Base-by-base conservation (phyloP, 768 basidiomycete species). In the Kwoniella shandongensis region DNA sequence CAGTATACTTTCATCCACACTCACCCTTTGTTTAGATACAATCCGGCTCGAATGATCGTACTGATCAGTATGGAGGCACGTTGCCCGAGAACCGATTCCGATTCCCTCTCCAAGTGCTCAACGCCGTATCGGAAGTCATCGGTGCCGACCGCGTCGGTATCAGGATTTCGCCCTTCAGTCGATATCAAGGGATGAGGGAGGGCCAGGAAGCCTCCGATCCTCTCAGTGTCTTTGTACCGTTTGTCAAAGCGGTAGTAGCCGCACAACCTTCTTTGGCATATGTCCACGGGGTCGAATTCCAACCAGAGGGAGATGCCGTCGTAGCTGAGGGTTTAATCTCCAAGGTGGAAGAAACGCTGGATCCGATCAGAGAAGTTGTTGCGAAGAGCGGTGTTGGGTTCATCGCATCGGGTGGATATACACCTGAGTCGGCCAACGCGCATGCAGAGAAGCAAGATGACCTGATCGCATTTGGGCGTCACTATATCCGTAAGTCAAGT, bases 61-160 rank as follows among this genome's bases (percentile, higher is more conserved):
- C 81, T 8, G 86, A 88, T 66, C 76, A 79, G 45, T 89, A 86
- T 69, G 87, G 87, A 0, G 87, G 88, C 3, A 81, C 81, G 44
- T 75, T 87, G 23, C 32, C 13, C 32, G 82, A 86, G 69, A 82
- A 81, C 51, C 79, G 88, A 15, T 78, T 80, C 2, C 78, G 82
- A 32, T 88, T 88, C 68, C 66, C 75, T 0, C 73, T 85, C 4
- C 82, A 85, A 56, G 78, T 86, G 27, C 67, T 83, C 10, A 79
- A 82, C 38, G 83, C 82, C 1, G 76, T 88, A 0, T 78, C 74
- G 2, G 68, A 78, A 0, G 81, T 81, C 0, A 72, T 88, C 32
- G 87, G 87, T 0, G 68, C 78, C 27, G 79, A 83, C 23, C 79
- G 79, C 17, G 79, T 82, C 0, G 83, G 76, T 0, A 76, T 88